These are phyloP conservation scores for Teratosphaeria destructans DNA, from an alignment of 2,329 filamentous ascomycete genomes.

Conservation along the genomic window DNA sequence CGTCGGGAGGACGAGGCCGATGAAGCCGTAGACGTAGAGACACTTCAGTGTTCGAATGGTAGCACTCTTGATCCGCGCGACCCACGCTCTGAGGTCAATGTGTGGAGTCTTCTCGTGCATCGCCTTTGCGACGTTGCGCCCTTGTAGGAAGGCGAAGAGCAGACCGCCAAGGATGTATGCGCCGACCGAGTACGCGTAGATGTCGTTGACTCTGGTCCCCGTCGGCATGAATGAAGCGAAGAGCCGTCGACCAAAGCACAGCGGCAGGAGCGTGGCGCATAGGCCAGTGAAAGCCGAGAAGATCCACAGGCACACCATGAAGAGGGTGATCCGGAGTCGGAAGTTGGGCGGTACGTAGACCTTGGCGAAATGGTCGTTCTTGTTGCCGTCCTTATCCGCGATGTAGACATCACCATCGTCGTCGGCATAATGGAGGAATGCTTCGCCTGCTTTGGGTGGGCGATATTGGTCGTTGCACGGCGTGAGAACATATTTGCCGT, in stretches of 20 bases:
- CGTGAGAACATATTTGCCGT: slow-evolving; percentile 81
- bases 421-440: slow-evolving; percentile 65
- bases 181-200: slow-evolving; percentile 90
- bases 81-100: slow-evolving; percentile 15
- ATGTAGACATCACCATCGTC: slow-evolving; percentile 44
- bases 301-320: slow-evolving; percentile 83
- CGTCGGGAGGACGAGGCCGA: slow-evolving; percentile 70
- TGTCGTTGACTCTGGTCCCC: slow-evolving; percentile 73
- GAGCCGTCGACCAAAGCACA: slow-evolving; percentile 72
- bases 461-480: slow-evolving; percentile 92
- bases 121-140: slow-evolving; percentile 7
- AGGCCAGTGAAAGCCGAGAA: slow-evolving; percentile 86
- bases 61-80: slow-evolving; percentile 11
- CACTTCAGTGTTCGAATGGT: slow-evolving; percentile 40
- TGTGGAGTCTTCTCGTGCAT: slow-evolving; percentile 1
- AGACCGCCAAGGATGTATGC: slow-evolving; percentile 67
- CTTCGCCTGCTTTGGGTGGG: slow-evolving; percentile 70
- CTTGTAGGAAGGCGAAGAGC: slow-evolving; percentile 43
- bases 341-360: slow-evolving; percentile 77
- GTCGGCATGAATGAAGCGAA: slow-evolving; percentile 63
- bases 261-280: slow-evolving; percentile 71
- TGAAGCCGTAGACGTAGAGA: slow-evolving; percentile 63
- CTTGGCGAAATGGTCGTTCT: slow-evolving; percentile 40
- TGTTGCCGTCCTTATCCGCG: slow-evolving; percentile 23
- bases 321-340: slow-evolving; percentile 65